Base-by-base conservation (phyloP, 179 eudicot species). In the Nepenthes alata region DNA sequence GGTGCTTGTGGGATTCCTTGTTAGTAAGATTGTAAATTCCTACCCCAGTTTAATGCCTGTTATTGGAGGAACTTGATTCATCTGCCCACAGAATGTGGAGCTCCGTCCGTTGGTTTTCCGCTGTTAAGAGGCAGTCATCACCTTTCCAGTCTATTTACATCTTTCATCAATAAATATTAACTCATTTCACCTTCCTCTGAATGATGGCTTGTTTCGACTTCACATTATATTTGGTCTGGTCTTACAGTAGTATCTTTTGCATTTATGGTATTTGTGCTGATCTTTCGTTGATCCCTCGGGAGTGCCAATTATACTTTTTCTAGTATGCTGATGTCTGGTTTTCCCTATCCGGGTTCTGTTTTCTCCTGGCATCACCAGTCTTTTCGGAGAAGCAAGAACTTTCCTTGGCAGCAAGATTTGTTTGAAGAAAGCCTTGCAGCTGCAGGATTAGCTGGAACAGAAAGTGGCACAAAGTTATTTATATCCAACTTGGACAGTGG, bases 401-500 rank as follows among this genome's bases (percentile, higher is more conserved):
- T 81, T 61, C 91, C 89, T 15, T 86, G 91, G 98, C 83, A 81
- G 80, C 90, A 69, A 62, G 91, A 84, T 75, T 65, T 91, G 80
- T 53, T 89, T 57, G 91, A 91, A 81, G 96, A 86, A 57, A 83
- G 98, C 77, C 95, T 91, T 62, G 81, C 83, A 74, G 89, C 96
- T 69, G 88, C 78, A 67, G 96, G 96, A 65, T 15, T 86, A 67
- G 68, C 87, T 47, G 77, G 83, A 55, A 61, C 74, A 58, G 95
- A 89, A 62, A 74, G 62, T 86, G 89, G 82, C 59, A 79, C 95
- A 60, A 86, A 78, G 79, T 75, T 91, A 57, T 64, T 68, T 52
- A 64, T 91, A 57, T 86, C 96, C 48, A 91, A 91, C 81, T 80
- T 91, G 87, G 96, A 86, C 35, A 11, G 57, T 64, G 88, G 96